Conservation (phyloP, 1,284 basidiomycete genomes). For the Ustilago nuda region DNA sequence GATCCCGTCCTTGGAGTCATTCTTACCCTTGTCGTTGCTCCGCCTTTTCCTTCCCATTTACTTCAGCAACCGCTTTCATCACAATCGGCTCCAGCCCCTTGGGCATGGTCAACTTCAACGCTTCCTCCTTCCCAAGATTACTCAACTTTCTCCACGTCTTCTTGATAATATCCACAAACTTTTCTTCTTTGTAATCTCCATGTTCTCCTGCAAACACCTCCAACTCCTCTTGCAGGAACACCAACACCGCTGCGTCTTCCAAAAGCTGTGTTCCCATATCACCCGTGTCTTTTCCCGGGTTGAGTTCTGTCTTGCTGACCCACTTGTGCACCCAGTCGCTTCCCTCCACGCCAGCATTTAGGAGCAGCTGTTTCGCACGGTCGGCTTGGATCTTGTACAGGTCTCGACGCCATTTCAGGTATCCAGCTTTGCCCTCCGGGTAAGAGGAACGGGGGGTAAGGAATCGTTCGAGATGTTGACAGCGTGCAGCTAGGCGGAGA, state of each 20-base stretch:
- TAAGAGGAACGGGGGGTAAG: conserved; percentile 56
- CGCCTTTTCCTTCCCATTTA: conserved; percentile 19
- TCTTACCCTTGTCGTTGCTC: conserved; percentile 44
- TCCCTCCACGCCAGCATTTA: conserved; percentile 42
- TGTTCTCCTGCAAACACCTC: conserved; percentile 57
- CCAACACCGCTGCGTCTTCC: conserved; percentile 66
- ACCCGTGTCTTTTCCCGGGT: conserved; percentile 50
- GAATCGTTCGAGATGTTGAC: conserved; percentile 67
- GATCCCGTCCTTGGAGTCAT: background rate
- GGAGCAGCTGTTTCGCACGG: conserved; percentile 51
- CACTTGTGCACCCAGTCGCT: conserved; percentile 53
- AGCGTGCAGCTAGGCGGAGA: conserved; percentile 61
- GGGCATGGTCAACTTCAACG: conserved; percentile 64
- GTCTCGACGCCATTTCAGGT: conserved; percentile 63
- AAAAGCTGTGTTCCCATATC: conserved; percentile 59
- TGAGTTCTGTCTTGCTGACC: conserved; percentile 64
- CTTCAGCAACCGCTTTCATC: conserved; percentile 46
- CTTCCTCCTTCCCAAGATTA: conserved; percentile 52
- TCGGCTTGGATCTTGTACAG: conserved; percentile 63
- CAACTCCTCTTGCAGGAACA: conserved; percentile 63
- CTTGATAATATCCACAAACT: conserved; percentile 64
- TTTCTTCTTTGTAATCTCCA: conserved; percentile 54
- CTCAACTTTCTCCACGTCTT: conserved; percentile 67
- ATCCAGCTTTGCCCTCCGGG: conserved; percentile 66
- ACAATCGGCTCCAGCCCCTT: conserved; percentile 46